Base-by-base conservation (phyloP, 2,329 filamentous ascomycete genomes). In the Pseudogymnoascus sp. region DNA sequence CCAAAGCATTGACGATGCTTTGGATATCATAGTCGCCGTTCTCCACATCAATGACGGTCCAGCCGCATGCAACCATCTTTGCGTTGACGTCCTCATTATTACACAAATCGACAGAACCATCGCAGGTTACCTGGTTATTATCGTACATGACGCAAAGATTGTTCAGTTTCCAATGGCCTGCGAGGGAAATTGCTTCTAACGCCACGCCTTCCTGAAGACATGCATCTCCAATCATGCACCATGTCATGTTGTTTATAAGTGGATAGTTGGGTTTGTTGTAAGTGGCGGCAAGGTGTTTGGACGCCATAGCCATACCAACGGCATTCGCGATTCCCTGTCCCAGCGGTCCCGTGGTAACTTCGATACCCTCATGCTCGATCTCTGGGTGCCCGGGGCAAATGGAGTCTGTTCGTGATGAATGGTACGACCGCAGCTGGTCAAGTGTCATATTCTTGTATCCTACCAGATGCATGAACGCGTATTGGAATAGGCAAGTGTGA, bases 121-220 rank as follows among this genome's bases (percentile, higher is more conserved):
- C 80, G 66, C 79, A 81, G 11, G 78, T 80, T 29, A 82, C 73
- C 64, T 80, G 76, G 65, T 82, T 82, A 66, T 83, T 81, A 64
- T 83, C 80, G 64, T 81, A 83, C 23, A 82, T 78, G 8, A 82
- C 67, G 1, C 75, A 76, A 5, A 82, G 69, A 65, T 82, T 82
- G 67, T 79, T 76, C 6, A 83, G 71, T 62, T 75, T 76, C 67
- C 75, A 71, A 66, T 81, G 78, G 1, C 80, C 79, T 10, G 79
- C 80, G 12, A 81, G 73, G 1, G 76, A 77, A 34, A 82, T 77
- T 0, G 80, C 79, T 66, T 82, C 80, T 1, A 80, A 70, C 0
- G 71, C 79, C 3, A 82, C 79, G 21, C 80, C 80, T 67, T 82
- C 80, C 66, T 79, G 76, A 16, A 81, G 69, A 69, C 80, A 82